Evolutionary conservation across 1,139 yeast species (phyloP), one percentile per base, ranked within the genome.

Genomic region (Sugiyamaella neomexicana): DNA sequence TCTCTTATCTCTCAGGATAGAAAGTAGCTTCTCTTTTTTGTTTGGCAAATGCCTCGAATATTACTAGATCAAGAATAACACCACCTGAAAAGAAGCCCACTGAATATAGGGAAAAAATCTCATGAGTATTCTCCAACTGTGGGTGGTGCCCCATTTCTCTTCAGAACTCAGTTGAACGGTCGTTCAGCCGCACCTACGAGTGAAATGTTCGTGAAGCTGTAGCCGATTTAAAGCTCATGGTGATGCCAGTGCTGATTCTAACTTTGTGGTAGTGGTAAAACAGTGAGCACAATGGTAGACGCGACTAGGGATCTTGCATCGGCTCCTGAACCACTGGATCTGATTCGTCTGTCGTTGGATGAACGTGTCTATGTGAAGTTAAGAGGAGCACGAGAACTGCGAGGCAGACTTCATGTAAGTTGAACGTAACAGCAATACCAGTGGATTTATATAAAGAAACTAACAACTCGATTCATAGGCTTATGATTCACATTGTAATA

Each of bases 331-430:
- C 99, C 99, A 16, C 80, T 95, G 57, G 98, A 93, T 67, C 79
- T 91, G 64, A 84, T 95, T 62, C 84, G 95, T 61, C 80, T 87
- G 59, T 89, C 91, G 58, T 75, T 95, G 49, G 98, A 95, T 67
- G 99, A 93, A 71, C 75, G 78, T 54, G 91, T 95, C 23, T 81
- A 83, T 67, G 95, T 95, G 55, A 95, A 95, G 69, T 80, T 95
- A 58, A 84, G 99, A 70, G 98, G 97, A n/a, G 95, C 95, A 59
- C 80, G 99, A 63, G 97, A 91, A 69, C 80, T 93, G 73, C 81
- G 83, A 46, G 99, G 99, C 5, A 83, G 83, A 62, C 78, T 95
- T 55, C 99, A 93, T 69, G 82, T 77, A 66, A 54, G 79, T 71
- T 45, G 36, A 2, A 3, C 10, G n/a, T 9, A 15, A 2, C 5